These are phyloP conservation scores for Apocynum venetum DNA, from an alignment of 257 asterid species.

Conservation along the genomic window DNA sequence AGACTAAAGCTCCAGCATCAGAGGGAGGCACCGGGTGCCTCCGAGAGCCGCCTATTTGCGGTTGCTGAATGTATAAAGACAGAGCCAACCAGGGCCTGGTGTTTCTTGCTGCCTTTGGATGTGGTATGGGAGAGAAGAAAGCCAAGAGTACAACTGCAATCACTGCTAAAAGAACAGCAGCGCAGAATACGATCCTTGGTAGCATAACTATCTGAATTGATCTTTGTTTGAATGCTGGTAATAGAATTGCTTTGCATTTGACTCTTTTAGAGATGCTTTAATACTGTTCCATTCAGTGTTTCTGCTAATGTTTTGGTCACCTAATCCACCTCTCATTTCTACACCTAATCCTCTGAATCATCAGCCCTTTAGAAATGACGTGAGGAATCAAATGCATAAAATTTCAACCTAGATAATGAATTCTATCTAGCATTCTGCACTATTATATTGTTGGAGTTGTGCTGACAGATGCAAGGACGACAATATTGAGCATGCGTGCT, in stretches of 20 bases:
- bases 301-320: constrained; percentile 46
- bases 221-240: constrained; percentile 14
- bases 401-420: not conserved
- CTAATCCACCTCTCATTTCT: constrained; percentile 41
- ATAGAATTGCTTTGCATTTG: constrained; percentile 18
- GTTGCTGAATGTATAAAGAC: constrained; percentile 67
- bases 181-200: constrained; percentile 54
- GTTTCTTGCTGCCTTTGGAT: constrained; percentile 18
- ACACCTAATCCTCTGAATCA: constrained; percentile 12
- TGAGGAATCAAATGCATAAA: not conserved
- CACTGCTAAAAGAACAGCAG: constrained; percentile 63
- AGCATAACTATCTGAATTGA: constrained; percentile 33
- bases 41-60: constrained; percentile 28
- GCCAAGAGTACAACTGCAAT: constrained; percentile 62
- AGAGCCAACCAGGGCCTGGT: constrained; percentile 32
- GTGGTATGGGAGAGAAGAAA: constrained; percentile 62
- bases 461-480: not conserved
- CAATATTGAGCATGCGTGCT: not conserved
- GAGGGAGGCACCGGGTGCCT: constrained; percentile 23
- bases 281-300: constrained; percentile 35
- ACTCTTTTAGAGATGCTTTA: constrained; percentile 20
- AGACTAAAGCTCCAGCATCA: constrained; percentile 51
- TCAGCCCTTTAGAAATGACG: not conserved
- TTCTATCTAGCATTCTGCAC: not conserved
- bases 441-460: not conserved